These are phyloP conservation scores for Fusarium poae DNA, from an alignment of 2,329 filamentous ascomycete species.

Conservation along the genomic window DNA sequence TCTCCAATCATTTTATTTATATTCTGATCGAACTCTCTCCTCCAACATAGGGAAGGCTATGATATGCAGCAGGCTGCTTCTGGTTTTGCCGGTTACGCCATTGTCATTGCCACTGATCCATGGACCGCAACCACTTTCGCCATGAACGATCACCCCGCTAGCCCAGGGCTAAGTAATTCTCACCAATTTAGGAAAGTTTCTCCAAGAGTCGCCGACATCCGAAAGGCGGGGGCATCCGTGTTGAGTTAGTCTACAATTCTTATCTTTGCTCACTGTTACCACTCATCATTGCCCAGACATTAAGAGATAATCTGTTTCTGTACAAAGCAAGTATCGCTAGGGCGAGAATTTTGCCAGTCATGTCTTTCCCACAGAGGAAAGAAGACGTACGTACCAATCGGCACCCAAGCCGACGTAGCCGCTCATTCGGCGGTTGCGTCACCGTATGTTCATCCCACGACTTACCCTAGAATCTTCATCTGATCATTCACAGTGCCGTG, in stretches of 20 bases:
- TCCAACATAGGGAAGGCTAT: too few relatives aligned
- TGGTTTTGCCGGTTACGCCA: too few relatives aligned
- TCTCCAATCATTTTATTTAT: too few relatives aligned
- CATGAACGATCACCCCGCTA: too few relatives aligned
- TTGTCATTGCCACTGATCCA: too few relatives aligned
- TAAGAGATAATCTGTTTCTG: not conserved
- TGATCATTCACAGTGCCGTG: constrained; percentile 25
- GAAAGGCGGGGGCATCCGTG: constrained; percentile 20
- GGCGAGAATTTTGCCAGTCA: not conserved
- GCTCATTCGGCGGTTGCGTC: constrained; percentile 35
- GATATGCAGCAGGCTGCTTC: too few relatives aligned
- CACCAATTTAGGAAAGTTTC: constrained; percentile 26
- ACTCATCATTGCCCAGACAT: not conserved
- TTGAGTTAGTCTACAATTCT: not conserved
- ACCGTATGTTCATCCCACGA: constrained; percentile 4
- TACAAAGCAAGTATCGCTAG: constrained; percentile 12
- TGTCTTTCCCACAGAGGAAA: constrained; percentile 6
- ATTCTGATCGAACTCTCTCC: too few relatives aligned
- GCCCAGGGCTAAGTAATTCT: not conserved
- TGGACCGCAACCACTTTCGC: too few relatives aligned
- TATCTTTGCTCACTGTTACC: not conserved
- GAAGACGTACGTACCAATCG: not conserved
- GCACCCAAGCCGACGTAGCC: not conserved
- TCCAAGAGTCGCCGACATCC: constrained; percentile 18
- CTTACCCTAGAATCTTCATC: not conserved